These are phyloP conservation scores for Pichia sp. DNA, from an alignment of 1,139 yeast genomes.

Conservation along the genomic window DNA sequence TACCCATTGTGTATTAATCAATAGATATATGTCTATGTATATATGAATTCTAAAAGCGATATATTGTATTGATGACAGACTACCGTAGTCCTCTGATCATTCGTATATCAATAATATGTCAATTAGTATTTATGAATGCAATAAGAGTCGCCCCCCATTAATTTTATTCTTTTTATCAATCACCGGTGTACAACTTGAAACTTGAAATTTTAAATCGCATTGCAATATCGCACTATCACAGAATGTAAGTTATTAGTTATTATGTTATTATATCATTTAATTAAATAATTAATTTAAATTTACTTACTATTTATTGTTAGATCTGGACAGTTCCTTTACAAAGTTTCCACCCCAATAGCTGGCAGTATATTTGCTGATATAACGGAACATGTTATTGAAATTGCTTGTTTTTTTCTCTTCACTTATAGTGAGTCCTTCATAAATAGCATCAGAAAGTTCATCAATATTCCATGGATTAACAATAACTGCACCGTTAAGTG, in stretches of 20 bases:
- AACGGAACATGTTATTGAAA: conserved; percentile 75
- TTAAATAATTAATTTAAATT: too few relatives aligned
- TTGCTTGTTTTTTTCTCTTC: conserved; percentile 71
- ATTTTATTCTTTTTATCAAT: too few relatives aligned
- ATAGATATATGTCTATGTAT: not conserved
- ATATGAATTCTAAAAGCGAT: not conserved
- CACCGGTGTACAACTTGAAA: too few relatives aligned
- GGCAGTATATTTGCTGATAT: conserved; percentile 88
- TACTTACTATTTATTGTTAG: not conserved
- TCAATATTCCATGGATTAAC: conserved; percentile 99
- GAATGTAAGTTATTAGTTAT: too few relatives aligned
- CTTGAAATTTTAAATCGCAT: too few relatives aligned
- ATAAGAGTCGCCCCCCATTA: too few relatives aligned
- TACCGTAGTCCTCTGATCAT: too few relatives aligned
- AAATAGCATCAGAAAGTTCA: conserved; percentile 78
- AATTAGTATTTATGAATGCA: too few relatives aligned
- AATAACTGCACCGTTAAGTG: conserved; percentile 84
- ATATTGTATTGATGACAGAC: too few relatives aligned
- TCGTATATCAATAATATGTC: too few relatives aligned
- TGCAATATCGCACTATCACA: too few relatives aligned
- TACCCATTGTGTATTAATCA: conserved; percentile 48
- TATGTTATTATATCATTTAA: too few relatives aligned
- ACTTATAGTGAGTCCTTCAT: conserved; percentile 82
- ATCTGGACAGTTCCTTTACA: conserved; percentile 62
- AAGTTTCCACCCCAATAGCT: conserved; percentile 97